A percentile compares a stretch with the other conserved stretches of the same genome.
Conservation (phyloP, 768 basidiomycete species). For the Suillus alpinus region DNA sequence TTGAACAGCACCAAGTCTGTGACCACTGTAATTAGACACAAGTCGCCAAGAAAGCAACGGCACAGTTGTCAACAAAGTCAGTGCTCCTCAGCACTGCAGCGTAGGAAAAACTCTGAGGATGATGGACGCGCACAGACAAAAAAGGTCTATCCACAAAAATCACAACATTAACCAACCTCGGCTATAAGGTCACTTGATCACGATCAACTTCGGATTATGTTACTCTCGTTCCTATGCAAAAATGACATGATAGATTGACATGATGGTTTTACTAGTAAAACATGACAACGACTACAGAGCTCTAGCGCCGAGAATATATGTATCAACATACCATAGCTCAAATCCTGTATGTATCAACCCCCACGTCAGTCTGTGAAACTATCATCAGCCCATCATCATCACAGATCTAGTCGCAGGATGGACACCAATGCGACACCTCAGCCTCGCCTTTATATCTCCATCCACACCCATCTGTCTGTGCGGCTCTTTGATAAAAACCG, state of each 20-base stretch:
- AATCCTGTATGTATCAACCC: too few relatives aligned
- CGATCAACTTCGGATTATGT: neutral
- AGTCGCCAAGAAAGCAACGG: slow-evolving; percentile 1
- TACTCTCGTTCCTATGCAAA: neutral
- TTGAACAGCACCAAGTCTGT: slow-evolving; percentile 1
- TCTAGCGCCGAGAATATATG: neutral
- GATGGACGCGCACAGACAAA: slow-evolving; percentile 3
- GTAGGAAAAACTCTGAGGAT: slow-evolving; percentile 5
- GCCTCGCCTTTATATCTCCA: slow-evolving; percentile 90
- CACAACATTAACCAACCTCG: slow-evolving; percentile 7
- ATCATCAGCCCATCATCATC: neutral
- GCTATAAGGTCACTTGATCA: slow-evolving; percentile 3
- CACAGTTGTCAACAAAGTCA: neutral
- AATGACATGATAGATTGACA: neutral
- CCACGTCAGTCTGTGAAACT: neutral
- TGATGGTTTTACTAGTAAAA: neutral
- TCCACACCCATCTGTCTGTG: slow-evolving; percentile 55
- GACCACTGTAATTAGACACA: slow-evolving; percentile 6
- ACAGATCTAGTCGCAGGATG: neutral
- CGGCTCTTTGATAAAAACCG: slow-evolving; percentile 24
- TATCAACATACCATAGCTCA: neutral
- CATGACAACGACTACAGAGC: neutral
- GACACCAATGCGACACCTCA: slow-evolving; percentile 45
- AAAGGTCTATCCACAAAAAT: slow-evolving; percentile 7
- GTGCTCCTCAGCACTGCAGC: slow-evolving; percentile 1